These are phyloP conservation scores for Backusella psychrophila DNA, from an alignment of 192 early-diverging fungal genomes.

Conservation along the genomic window DNA sequence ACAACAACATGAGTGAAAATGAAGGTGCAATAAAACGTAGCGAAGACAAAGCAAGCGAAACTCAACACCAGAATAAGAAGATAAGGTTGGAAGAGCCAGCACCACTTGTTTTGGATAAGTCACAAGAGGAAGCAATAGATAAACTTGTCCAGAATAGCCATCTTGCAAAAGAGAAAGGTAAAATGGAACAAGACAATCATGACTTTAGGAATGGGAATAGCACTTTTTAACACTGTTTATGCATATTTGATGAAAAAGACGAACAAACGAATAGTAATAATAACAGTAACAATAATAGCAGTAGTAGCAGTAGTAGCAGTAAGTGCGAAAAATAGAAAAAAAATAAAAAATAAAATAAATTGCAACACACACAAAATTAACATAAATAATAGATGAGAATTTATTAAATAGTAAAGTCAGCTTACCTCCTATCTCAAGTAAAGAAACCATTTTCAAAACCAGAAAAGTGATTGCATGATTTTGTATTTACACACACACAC, in stretches of 20 bases:
- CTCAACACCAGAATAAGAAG: not conserved
- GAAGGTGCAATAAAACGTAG: not conserved
- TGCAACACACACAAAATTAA: not conserved
- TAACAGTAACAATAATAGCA: not conserved
- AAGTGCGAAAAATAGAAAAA: not conserved
- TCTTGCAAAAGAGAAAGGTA: not conserved
- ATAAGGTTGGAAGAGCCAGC: not conserved
- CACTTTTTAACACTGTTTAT: not conserved
- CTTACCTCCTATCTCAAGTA: not conserved
- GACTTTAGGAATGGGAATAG: not conserved
- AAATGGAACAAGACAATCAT: not conserved
- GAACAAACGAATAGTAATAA: not conserved
- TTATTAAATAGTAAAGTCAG: not conserved
- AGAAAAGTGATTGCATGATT: not conserved
- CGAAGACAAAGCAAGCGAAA: not conserved
- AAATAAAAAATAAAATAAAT: not conserved
- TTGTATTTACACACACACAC: too few relatives aligned
- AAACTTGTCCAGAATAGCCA: conserved; percentile 3
- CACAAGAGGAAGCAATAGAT: not conserved
- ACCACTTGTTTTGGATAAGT: conserved; percentile 2
- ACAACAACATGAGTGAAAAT: conserved; percentile 7
- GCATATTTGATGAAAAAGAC: not conserved
- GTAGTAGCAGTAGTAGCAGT: not conserved
- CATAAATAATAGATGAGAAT: not conserved
- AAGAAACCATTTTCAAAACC: not conserved